These are phyloP conservation scores for Ceratobasidium sp. DNA, from an alignment of 1,284 basidiomycete species.

Conservation along the genomic window DNA sequence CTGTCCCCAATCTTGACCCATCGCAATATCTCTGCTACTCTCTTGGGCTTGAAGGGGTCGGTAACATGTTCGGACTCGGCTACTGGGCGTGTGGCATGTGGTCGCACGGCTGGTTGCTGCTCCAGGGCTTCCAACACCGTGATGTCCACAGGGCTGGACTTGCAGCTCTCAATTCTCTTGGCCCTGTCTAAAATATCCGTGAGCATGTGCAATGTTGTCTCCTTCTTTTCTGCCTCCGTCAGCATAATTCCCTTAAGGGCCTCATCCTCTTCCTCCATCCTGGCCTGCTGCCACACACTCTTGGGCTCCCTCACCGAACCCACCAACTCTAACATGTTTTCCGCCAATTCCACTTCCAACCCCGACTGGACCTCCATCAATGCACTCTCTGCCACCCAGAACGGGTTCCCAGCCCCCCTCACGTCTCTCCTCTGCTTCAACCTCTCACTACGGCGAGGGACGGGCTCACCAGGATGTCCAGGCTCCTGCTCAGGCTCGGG, in stretches of 20 bases:
- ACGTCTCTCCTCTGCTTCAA: neutral
- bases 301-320: too few species aligned
- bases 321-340: neutral
- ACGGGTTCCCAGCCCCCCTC: neutral
- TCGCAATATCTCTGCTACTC: conserved; percentile 46
- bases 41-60: conserved; percentile 22
- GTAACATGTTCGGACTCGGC: too few species aligned
- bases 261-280: neutral
- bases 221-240: neutral
- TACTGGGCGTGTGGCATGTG: too few species aligned
- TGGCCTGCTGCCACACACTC: neutral
- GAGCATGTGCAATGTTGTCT: neutral
- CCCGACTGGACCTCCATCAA: neutral
- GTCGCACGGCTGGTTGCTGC: too few species aligned
- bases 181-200: neutral
- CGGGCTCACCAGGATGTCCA: conserved; percentile 4
- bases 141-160: neutral
- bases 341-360: neutral
- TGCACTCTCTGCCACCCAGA: neutral
- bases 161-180: neutral
- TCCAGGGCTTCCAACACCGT: neutral
- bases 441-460: neutral
- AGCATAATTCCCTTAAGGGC: neutral
- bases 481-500: neutral
- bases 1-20: conserved; percentile 48